A percentile compares a stretch with the other conserved stretches of the same genome.
These are phyloP conservation scores for Bisporella sp. DNA, from an alignment of 2,329 filamentous ascomycete genomes.

Conservation along the genomic window DNA sequence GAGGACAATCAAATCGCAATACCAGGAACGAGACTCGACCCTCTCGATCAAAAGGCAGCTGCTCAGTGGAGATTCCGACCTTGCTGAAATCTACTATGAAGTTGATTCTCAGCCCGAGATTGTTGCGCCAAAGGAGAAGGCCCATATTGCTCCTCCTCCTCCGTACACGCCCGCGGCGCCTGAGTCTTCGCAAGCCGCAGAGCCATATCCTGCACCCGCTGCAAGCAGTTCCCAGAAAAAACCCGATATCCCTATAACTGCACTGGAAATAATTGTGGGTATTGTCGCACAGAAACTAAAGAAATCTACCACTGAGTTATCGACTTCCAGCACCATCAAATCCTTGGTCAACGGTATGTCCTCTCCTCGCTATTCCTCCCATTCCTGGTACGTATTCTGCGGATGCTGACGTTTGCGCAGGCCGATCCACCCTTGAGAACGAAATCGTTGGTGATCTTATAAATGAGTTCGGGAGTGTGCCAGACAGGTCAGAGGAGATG, in stretches of 20 bases:
- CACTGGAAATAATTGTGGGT: conserved; percentile 20
- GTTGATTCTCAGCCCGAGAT: not conserved
- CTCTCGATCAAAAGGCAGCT: conserved; percentile 19
- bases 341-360: not conserved
- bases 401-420: conserved; percentile 36
- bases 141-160: not conserved
- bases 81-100: conserved; percentile 21
- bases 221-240: conserved; percentile 1
- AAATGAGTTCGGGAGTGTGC: conserved; percentile 94
- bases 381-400: not conserved
- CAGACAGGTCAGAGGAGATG: conserved; percentile 93
- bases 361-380: not conserved
- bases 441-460: conserved; percentile 93
- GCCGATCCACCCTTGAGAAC: conserved; percentile 95
- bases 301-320: conserved; percentile 21
- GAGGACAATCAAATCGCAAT: conserved; percentile 25
- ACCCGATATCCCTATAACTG: conserved; percentile 13
- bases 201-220: not conserved
- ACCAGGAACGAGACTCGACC: conserved; percentile 16
- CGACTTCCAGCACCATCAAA: conserved; percentile 26
- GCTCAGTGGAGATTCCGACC: conserved; percentile 16
- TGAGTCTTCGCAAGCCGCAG: not conserved
- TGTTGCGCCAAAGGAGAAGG: not conserved
- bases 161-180: not conserved
- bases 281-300: conserved; percentile 27